phyloP scores from a whole-genome alignment of 139 green algal species.

The Chlorella sp. region DNA sequence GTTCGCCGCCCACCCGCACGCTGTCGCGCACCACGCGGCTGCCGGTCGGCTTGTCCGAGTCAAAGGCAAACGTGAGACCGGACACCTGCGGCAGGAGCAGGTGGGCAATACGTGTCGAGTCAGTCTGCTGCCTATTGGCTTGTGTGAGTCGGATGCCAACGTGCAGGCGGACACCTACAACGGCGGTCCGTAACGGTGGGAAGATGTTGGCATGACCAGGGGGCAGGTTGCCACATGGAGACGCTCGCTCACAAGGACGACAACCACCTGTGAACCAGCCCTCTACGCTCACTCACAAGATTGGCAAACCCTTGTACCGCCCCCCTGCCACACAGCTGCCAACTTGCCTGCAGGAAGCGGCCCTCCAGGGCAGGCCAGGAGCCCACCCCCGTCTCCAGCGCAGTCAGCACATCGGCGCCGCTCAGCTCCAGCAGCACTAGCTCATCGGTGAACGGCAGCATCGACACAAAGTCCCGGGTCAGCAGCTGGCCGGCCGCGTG shows the following conservation, averaged over 20 bases:
- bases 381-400: constrained; percentile 76
- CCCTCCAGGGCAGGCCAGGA: constrained; percentile 72
- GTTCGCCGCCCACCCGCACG: constrained; percentile 51
- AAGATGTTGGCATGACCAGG: too few relatives aligned
- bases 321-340: neutral
- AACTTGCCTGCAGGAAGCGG: constrained; percentile 66
- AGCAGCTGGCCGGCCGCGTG: constrained; percentile 55
- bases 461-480: constrained; percentile 67
- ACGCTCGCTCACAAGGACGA: too few relatives aligned
- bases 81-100: constrained; percentile 45
- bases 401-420: constrained; percentile 59
- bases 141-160: too few relatives aligned
- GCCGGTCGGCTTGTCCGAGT: constrained; percentile 51
- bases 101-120: too few relatives aligned
- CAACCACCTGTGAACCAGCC: too few relatives aligned
- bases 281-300: neutral
- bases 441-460: constrained; percentile 78
- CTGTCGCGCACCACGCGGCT: constrained; percentile 51
- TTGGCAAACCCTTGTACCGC: neutral
- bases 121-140: too few relatives aligned
- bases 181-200: too few relatives aligned
- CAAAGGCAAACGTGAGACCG: constrained; percentile 71
- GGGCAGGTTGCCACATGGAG: too few relatives aligned
- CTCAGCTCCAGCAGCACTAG: constrained; percentile 59
- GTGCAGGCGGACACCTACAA: too few relatives aligned